These are phyloP conservation scores for Barnettozyma sp. DNA, from an alignment of 805 yeast species.

Conservation along the genomic window DNA sequence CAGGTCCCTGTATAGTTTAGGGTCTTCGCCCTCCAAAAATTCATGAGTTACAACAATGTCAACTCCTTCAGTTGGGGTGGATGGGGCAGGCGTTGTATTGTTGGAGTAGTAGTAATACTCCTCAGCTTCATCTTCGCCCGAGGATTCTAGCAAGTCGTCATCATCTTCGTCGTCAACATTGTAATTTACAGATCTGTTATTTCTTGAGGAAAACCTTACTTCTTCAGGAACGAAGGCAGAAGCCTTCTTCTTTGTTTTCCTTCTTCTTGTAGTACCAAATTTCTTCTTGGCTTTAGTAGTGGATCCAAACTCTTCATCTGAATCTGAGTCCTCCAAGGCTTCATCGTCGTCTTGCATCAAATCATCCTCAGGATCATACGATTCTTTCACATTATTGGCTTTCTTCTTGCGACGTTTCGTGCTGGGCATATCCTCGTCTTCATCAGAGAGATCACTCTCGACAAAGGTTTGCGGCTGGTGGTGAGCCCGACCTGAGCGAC, in stretches of 20 bases:
- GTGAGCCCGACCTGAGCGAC: conserved; percentile 50
- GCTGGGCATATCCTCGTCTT: conserved; percentile 22
- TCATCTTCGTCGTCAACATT: conserved; percentile 57
- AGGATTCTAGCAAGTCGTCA: conserved; percentile 34
- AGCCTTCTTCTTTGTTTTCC: conserved; percentile 15
- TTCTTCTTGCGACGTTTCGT: conserved; percentile 26
- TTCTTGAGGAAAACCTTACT: conserved; percentile 72
- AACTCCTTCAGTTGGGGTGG: conserved; percentile 27
- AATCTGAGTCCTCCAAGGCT: too few species aligned
- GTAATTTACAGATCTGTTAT: conserved; percentile 60
- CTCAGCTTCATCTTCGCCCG: conserved; percentile 27
- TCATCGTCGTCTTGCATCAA: conserved; percentile 28
- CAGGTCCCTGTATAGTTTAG: conserved; percentile 30
- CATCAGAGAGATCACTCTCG: conserved; percentile 17
- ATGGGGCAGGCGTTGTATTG: conserved; percentile 21
- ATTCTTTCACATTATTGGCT: conserved; percentile 21
- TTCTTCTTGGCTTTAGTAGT: conserved; percentile 22
- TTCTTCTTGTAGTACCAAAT: conserved; percentile 20
- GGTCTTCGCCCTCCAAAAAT: conserved; percentile 31
- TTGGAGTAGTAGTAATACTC: conserved; percentile 20
- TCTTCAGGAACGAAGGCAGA: conserved; percentile 34
- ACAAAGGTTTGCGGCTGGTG: conserved; percentile 17
- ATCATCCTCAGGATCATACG: conserved; percentile 19
- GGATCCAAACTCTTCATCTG: conserved; percentile 34
- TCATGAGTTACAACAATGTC: conserved; percentile 53